Evolutionary conservation across 164 flowering plant genomes (phyloP).

Genomic region (Tetracentron sinense): DNA sequence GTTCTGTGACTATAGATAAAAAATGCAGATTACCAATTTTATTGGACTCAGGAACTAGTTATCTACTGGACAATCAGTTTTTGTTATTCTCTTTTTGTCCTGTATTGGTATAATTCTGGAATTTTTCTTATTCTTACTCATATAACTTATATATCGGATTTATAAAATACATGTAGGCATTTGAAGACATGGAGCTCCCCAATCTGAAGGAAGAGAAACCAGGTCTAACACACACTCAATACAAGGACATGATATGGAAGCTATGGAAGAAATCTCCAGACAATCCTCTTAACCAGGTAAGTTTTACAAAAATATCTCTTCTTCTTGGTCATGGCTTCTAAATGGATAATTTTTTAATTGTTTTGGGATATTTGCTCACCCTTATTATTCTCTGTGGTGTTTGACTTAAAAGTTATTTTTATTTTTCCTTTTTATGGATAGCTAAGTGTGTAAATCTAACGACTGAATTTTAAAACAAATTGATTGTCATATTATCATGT

Average conservation of each 20-base stretch:
- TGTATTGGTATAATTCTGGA: too few relatives aligned
- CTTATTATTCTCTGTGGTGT: too few relatives aligned
- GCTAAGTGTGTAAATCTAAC: too few relatives aligned
- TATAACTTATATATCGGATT: background rate
- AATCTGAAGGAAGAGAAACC: slow-evolving; percentile 90
- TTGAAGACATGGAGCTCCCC: slow-evolving; percentile 95
- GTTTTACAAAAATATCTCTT: background rate
- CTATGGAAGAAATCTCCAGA: slow-evolving; percentile 99
- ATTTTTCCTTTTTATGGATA: too few relatives aligned
- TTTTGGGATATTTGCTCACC: background rate
- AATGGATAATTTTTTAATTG: background rate
- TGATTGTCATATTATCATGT: too few relatives aligned
- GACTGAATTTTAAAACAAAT: too few relatives aligned
- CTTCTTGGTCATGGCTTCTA: background rate
- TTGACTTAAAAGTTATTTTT: too few relatives aligned
- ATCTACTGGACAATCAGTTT: background rate
- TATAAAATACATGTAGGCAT: slow-evolving; percentile 45
- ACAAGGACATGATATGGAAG: slow-evolving; percentile 99
- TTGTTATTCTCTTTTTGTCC: background rate
- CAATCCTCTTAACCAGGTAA: slow-evolving; percentile 91
- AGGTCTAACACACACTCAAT: slow-evolving; percentile 94
- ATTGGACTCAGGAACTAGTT: too few relatives aligned
- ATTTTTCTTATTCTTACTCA: background rate
- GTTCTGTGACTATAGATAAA: background rate
- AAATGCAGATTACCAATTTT: background rate